phyloP scores from a whole-genome alignment of 495 filamentous ascomycete genomes.

The Talaromyces thailandensis region DNA sequence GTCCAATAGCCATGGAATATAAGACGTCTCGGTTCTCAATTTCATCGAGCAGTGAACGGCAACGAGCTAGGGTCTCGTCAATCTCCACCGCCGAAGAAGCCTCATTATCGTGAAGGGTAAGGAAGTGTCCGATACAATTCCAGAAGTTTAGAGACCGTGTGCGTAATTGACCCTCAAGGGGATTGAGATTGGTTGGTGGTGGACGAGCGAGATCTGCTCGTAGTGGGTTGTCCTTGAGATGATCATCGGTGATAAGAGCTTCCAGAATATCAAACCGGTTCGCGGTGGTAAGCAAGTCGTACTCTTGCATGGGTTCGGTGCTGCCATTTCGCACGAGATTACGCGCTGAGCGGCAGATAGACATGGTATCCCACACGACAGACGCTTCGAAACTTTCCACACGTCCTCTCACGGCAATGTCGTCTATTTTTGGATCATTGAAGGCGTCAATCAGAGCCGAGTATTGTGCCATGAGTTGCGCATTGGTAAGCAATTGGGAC shows the following conservation, averaged over 20 bases:
- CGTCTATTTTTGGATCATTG: conserved; percentile 30
- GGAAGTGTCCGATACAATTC: conserved; percentile 62
- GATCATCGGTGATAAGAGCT: conserved; percentile 59
- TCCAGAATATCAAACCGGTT: conserved; percentile 67
- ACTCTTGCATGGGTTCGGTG: conserved; percentile 22
- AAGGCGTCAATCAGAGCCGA: conserved; percentile 48
- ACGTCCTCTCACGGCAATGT: conserved; percentile 34
- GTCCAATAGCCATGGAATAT: conserved; percentile 76
- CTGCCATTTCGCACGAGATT: conserved; percentile 26
- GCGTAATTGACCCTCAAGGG: conserved; percentile 40
- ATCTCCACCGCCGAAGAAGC: conserved; percentile 47
- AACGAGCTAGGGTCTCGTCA: conserved; percentile 50
- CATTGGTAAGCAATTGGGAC: conserved; percentile 45
- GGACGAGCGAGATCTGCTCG: conserved; percentile 32
- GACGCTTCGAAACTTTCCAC: conserved; percentile 58
- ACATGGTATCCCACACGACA: conserved; percentile 62
- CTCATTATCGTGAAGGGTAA: conserved; percentile 57
- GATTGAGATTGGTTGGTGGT: conserved; percentile 28
- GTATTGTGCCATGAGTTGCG: conserved; percentile 52
- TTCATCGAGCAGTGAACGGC: conserved; percentile 62
- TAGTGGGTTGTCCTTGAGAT: conserved; percentile 50
- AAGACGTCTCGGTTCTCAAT: conserved; percentile 86
- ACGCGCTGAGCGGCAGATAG: conserved; percentile 34
- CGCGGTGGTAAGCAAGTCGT: conserved; percentile 52
- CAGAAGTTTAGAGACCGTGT: conserved; percentile 71